Evolutionary conservation across 2,329 filamentous ascomycete genomes (phyloP).

Genomic region (Graphilbum sp.): DNA sequence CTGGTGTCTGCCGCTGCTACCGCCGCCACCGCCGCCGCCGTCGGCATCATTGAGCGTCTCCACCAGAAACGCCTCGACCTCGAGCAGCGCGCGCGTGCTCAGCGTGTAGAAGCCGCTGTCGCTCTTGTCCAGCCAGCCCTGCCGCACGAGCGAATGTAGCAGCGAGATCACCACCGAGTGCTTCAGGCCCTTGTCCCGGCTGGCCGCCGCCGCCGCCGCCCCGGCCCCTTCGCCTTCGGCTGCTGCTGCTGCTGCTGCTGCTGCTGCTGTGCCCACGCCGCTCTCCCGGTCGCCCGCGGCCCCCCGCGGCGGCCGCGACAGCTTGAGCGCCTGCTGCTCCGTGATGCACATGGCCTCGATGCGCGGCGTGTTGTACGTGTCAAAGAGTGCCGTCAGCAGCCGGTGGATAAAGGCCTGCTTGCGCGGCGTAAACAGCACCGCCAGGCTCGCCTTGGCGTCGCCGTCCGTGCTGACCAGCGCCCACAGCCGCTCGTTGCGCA

Average conservation of each 20-base stretch:
- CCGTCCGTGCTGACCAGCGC: constrained; percentile 78
- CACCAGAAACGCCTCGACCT: constrained; percentile 70
- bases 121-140: constrained; percentile 76
- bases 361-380: constrained; percentile 64
- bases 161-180: constrained; percentile 63
- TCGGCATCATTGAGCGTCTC: constrained; percentile 66
- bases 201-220: constrained; percentile 14
- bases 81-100: constrained; percentile 63
- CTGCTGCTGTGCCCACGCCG: too few relatives aligned
- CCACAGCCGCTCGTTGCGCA: constrained; percentile 42
- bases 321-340: constrained; percentile 59
- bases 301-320: constrained; percentile 35
- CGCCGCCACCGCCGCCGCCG: constrained; percentile 29
- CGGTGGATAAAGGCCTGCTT: constrained; percentile 85
- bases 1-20: constrained; percentile 43
- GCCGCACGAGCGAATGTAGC: constrained; percentile 51
- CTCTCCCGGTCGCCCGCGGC: neutral
- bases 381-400: constrained; percentile 81
- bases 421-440: constrained; percentile 63
- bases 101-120: constrained; percentile 56
- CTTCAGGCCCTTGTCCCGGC: constrained; percentile 42
- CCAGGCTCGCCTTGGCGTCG: constrained; percentile 72
- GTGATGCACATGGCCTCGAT: constrained; percentile 73
- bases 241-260: too few relatives aligned
- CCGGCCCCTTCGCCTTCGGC: neutral